Evolutionary conservation across 441 rosid genomes (phyloP), one percentile per base, ranked within the genome.

Genomic region (Metrosideros polymorpha): DNA sequence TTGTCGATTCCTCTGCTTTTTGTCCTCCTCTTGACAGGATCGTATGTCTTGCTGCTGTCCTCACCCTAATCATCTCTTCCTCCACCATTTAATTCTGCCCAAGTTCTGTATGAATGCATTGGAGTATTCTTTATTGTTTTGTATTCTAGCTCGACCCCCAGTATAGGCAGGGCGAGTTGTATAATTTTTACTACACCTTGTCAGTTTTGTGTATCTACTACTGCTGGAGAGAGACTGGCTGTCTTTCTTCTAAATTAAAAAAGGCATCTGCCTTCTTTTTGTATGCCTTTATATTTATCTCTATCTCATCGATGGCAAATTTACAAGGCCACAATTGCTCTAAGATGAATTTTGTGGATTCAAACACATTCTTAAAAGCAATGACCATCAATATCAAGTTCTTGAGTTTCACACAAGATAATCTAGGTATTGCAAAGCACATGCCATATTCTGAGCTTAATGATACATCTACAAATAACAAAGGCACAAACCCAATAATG

Each of bases 21-120:
- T 83, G 89, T 91, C 90, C 89, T 95, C 35, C 87, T 95, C 71
- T 89, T 93, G 35, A 92, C 92, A 2, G 92, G 94, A 85, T 92
- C 98, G 17, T 93, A 87, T 87, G 87, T 89, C 83, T 91, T 92
- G 57, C 86, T 90, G 88, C 91, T 90, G 89, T 82, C 85, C 79
- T 71, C 85, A 22, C 87, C 85, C 87, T 89, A 92, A 95, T 87
- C 85, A 82, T 71, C 83, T 51, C 30, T 24, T 84, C 86, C 43
- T 85, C 57, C 43, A 24, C 22, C 57, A 12, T 39, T 39, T 71
- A 71, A 22, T 71, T 22, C 47, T 71, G 47, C n/a, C 47, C 43
- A 35, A 27, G 22, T 35, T 35, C 79, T 71, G n/a, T 39, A 22
- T 22, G 79, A 35, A 22, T 71, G 47, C 79, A 39, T 71, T 71